Conservation (phyloP, 129 eudicot genomes). For the Escallonia herrerae region DNA sequence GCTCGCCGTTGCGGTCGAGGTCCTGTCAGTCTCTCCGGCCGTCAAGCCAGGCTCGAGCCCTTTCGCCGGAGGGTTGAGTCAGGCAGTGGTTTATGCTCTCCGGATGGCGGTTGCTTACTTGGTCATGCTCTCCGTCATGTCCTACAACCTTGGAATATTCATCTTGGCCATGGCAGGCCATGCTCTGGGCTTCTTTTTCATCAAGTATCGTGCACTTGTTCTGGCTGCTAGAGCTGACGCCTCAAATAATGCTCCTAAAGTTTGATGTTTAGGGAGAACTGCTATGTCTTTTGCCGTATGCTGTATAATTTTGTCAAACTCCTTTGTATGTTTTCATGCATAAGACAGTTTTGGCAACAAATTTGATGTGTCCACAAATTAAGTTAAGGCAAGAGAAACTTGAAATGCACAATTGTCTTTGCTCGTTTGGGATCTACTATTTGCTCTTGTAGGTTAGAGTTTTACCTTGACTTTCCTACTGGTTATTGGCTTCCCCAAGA, state of each 20-base stretch:
- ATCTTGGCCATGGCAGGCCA: slow-evolving; percentile 47
- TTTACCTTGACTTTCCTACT: too few relatives aligned
- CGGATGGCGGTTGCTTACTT: slow-evolving; percentile 51
- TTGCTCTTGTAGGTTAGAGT: too few relatives aligned
- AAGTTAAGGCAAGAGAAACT: too few relatives aligned
- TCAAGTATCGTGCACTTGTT: slow-evolving; percentile 28
- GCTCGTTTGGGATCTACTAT: too few relatives aligned
- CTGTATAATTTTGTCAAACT: too few relatives aligned
- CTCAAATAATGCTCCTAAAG: slow-evolving; percentile 4
- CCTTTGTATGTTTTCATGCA: too few relatives aligned
- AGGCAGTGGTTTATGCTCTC: slow-evolving; percentile 35
- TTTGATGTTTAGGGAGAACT: neutral
- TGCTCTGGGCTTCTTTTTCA: slow-evolving; percentile 41
- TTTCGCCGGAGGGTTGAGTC: slow-evolving; percentile 24
- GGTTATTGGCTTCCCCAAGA: too few relatives aligned
- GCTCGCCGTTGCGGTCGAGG: slow-evolving; percentile 31
- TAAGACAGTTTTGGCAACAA: too few relatives aligned
- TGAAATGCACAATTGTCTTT: too few relatives aligned
- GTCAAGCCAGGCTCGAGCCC: slow-evolving; percentile 20
- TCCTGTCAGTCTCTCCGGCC: slow-evolving; percentile 23
- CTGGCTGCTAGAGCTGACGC: neutral
- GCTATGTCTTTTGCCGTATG: too few relatives aligned
- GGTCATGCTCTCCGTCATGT: slow-evolving; percentile 75
- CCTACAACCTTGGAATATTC: slow-evolving; percentile 56
- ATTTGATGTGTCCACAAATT: too few relatives aligned